Evolutionary conservation across 2,329 filamentous ascomycete species (phyloP), one percentile per base, ranked within the genome.

Genomic region (Mollisiaceae sp.): DNA sequence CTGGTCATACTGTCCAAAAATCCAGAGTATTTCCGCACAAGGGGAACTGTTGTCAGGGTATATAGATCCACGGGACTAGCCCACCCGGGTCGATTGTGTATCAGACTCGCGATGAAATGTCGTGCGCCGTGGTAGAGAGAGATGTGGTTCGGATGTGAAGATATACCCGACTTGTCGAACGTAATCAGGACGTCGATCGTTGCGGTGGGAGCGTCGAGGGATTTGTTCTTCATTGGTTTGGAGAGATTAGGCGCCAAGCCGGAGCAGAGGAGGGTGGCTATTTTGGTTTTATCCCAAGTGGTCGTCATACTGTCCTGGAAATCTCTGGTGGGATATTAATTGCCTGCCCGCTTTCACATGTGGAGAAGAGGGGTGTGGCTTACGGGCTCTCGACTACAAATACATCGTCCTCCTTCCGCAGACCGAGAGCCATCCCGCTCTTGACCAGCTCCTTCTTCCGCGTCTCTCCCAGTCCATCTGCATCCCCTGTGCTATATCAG

Each of bases 221-320:
- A 75, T 59, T 74, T 71, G 56, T 68, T 64, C 59, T 60, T 77
- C 72, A 65, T 69, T 24, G 65, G 69, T n/a, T 72, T 69, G 61
- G 81, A 76, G 62, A 88, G 80, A 36, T 87, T 84, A 0, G 92
- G 91, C 3, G 89, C 90, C 77, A 97, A 97, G 27, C 90, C 87
- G 38, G 85, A 84, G 66, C 85, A 85, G 47, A 97, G 85, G 56
- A 96, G 85, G 60, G 82, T 80, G 24, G 91, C 84, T 69, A 98
- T 89, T 62, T 89, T 86, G 59, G 82, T 80, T 62, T 89, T 82
- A 71, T 93, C 85, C 94, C 94, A 98, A 56, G 82, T 85, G 38
- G 82, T 82, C 2, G 87, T 91, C 92, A 97, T 97, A 67, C 92
- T 94, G 79, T 99, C 95, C 63, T 89, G 92, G 77, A 98, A 97